phyloP scores from a whole-genome alignment of 768 basidiomycete genomes.

The Suillus plorans region DNA sequence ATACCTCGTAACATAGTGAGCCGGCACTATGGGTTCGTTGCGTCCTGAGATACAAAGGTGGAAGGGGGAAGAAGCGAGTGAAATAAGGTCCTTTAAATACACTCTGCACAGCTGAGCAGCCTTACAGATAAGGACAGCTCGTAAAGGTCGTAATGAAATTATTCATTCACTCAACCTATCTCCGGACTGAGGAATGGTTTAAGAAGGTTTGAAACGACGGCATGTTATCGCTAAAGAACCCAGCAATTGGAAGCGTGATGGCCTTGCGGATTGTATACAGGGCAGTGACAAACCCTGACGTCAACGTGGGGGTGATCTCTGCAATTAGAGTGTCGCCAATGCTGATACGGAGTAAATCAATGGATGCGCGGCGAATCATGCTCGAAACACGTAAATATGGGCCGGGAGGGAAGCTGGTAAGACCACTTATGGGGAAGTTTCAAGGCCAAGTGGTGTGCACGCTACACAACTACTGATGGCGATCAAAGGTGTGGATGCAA shows the following conservation, averaged over 20 bases:
- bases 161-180: slow-evolving; percentile 34
- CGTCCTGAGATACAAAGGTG: not conserved
- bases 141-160: slow-evolving; percentile 21
- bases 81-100: slow-evolving; percentile 30
- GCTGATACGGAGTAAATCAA: not conserved
- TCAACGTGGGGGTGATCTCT: not conserved
- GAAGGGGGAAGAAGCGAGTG: not conserved
- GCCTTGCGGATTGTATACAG: slow-evolving; percentile 32
- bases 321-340: not conserved
- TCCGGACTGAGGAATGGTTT: slow-evolving; percentile 22
- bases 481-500: slow-evolving; percentile 33
- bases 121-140: slow-evolving; percentile 32
- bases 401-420: slow-evolving; percentile 19
- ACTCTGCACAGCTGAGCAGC: slow-evolving; percentile 31
- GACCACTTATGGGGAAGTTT: slow-evolving; percentile 15
- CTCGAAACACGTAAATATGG: slow-evolving; percentile 35
- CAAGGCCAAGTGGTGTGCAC: slow-evolving; percentile 16
- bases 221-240: slow-evolving; percentile 29
- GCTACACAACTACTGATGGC: slow-evolving; percentile 22
- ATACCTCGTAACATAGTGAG: slow-evolving; percentile 31
- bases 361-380: slow-evolving; percentile 25
- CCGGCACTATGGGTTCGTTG: not conserved
- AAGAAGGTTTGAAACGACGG: slow-evolving; percentile 22
- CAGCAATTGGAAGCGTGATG: slow-evolving; percentile 38
- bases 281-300: slow-evolving; percentile 27